Base-by-base conservation (phyloP, 495 filamentous ascomycete species). In the Cenococcum geophilum region DNA sequence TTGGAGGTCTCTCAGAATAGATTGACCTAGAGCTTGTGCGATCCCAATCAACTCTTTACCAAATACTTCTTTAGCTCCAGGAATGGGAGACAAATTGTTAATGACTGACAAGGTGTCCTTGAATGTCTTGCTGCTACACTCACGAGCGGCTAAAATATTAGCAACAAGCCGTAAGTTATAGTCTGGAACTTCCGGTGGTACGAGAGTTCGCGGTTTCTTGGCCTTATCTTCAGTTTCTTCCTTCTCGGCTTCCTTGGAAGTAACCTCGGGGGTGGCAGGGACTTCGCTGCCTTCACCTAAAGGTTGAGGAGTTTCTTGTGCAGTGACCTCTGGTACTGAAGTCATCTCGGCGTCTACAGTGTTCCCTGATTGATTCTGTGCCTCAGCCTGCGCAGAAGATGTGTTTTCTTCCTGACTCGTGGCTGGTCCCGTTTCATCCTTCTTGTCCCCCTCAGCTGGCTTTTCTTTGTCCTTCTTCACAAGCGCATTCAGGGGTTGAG, bases 101-200 rank as follows among this genome's bases (percentile, higher is more conserved):
- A 99, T 97, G 9, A 93, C 92, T 18, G 95, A 92, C 49, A 97
- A 81, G 0, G 95, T 97, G 69, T 97, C 92, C 67, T 89, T 86
- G 80, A 97, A 97, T 1, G 92, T 97, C 77, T 95, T 96, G 52
- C 89, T 91, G 67, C 87, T 93, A 75, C 93, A 99, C 72, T 99
- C 93, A 32, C 91, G 88, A 55, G 93, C 92, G 12, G 92, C 88
- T 62, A 99, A 86, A 61, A 99, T 95, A 67, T 95, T 93, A 68
- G 97, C 89, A 10, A 99, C 91, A 43, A 97, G 78, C 69, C 87
- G 88, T 63, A 99, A 80, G 73, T 96, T 96, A 65, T 89, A 80
- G 43, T 92, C 89, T 0, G 95, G 92, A 49, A 99, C 85, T 22
- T 89, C 83, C 23, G 93, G 93, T 54, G 92, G 91, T 25, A 85